Conservation (phyloP, 495 filamentous ascomycete genomes). For the Neurospora tetraspora region DNA sequence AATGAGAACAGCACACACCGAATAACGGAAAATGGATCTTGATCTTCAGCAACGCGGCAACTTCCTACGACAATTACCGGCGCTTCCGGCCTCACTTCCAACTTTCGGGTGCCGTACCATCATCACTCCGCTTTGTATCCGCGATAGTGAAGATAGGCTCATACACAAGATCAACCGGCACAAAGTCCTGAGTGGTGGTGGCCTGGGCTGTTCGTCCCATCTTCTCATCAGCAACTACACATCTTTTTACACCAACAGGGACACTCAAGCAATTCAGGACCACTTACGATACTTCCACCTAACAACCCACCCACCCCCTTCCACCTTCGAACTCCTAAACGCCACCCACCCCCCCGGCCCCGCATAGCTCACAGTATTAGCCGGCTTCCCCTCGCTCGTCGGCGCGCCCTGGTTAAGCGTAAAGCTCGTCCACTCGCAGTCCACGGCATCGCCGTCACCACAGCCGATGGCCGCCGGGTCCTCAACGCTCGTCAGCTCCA, state of each 20-base stretch:
- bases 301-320: slow-evolving; percentile 19
- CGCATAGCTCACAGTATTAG: slow-evolving; percentile 19
- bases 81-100: not conserved
- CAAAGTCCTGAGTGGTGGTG: not conserved
- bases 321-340: not conserved
- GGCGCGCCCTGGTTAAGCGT: slow-evolving; percentile 19
- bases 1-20: not conserved
- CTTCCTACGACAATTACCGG: not conserved
- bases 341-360: slow-evolving; percentile 19
- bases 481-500: slow-evolving; percentile 24
- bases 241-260: not conserved
- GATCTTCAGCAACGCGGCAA: not conserved
- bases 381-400: slow-evolving; percentile 20
- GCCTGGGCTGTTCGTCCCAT: not conserved
- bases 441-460: not conserved
- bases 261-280: slow-evolving; percentile 5
- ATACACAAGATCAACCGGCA: not conserved
- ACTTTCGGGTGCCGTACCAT: not conserved
- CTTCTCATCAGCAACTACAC: not conserved
- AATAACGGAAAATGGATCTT: not conserved
- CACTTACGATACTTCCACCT: slow-evolving; percentile 24
- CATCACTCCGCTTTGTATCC: not conserved
- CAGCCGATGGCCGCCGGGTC: slow-evolving; percentile 16
- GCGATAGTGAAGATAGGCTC: not conserved
- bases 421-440: slow-evolving; percentile 7